These are phyloP conservation scores for Verticillium longisporum DNA, from an alignment of 2,329 filamentous ascomycete species.

Conservation along the genomic window DNA sequence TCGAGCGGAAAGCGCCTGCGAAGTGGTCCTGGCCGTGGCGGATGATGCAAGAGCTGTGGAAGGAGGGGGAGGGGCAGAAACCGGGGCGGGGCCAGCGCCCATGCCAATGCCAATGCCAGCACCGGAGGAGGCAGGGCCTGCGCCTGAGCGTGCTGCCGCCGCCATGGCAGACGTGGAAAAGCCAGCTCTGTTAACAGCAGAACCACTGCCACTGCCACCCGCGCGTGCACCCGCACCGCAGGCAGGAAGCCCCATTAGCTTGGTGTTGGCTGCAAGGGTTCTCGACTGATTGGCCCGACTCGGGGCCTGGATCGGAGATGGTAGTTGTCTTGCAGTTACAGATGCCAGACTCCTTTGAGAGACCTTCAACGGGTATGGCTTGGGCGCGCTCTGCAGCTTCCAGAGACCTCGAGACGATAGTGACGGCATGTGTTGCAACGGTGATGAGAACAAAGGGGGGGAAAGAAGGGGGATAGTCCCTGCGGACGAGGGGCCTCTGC, in stretches of 20 bases:
- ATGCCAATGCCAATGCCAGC: not conserved
- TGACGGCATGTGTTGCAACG: not conserved
- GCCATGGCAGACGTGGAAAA: not conserved
- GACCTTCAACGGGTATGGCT: not conserved
- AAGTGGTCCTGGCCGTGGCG: slow-evolving; percentile 11
- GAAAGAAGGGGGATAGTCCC: not conserved
- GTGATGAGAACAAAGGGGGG: not conserved
- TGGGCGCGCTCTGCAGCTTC: not conserved
- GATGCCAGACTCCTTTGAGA: not conserved
- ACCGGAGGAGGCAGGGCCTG: not conserved
- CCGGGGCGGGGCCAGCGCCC: slow-evolving; percentile 4
- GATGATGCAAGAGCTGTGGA: slow-evolving; percentile 16
- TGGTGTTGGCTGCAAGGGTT: slow-evolving; percentile 19
- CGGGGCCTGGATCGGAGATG: slow-evolving; percentile 10
- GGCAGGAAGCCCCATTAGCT: slow-evolving; percentile 3
- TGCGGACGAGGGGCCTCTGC: not conserved
- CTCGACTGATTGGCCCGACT: slow-evolving; percentile 21
- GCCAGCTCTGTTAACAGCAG: not conserved
- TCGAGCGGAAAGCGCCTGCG: slow-evolving; percentile 7
- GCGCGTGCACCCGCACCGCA: not conserved
- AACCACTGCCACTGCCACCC: not conserved
- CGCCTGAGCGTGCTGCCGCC: not conserved
- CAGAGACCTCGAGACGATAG: not conserved
- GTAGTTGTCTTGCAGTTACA: not conserved
- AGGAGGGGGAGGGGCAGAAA: slow-evolving; percentile 23